Base-by-base conservation (phyloP, 2,329 filamentous ascomycete genomes). In the Teratosphaeria epicoccoides region DNA sequence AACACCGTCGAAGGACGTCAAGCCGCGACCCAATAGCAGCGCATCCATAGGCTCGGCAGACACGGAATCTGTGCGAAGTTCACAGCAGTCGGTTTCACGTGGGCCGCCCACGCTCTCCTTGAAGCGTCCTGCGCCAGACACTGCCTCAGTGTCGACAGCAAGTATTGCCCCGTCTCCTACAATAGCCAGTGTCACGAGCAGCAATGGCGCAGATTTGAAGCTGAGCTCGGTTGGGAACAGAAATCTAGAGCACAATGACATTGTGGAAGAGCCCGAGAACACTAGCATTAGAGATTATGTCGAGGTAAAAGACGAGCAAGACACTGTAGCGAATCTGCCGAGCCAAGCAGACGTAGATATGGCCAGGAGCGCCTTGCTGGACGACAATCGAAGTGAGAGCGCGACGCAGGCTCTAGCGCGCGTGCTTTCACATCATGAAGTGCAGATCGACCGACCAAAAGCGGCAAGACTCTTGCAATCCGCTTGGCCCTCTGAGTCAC, bases 341-440 rank as follows among this genome's bases (percentile, higher is more conserved):
- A 55, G 52, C 25, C 55, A 57, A 46, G 52, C 57, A 14, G 61
- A 63, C 24, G 24, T 63, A 17, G 61, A 63, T 28, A 57, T 53
- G 26, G 59, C 60, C 24, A 57, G 59, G 28, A 58, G 50, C 45
- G 60, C 60, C 11, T 55, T 61, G 45, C 49, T 53, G 17, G 59
- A 63, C 22, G 57, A 61, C 29, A 62, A 63, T 50, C 54, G 59
- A 6, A 61, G 61, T 49, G 61, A 59, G 26, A 53, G 52, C 11
- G 61, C 63, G n/a, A 62, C 59, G 9, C 56, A 63, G 26, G 61
- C 63, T 6, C 56, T 66, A 17, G 62, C 61, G 6, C 58, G 62
- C 44, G 63, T 65, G 2, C 51, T 66, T 6, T 64, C 63, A 20
- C 60, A 64, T 47, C 59, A 61, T 46, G 59, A 63, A 47, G 49